Evolutionary conservation across 2,329 filamentous ascomycete species (phyloP).

Genomic region (Botrytis squamosa): DNA sequence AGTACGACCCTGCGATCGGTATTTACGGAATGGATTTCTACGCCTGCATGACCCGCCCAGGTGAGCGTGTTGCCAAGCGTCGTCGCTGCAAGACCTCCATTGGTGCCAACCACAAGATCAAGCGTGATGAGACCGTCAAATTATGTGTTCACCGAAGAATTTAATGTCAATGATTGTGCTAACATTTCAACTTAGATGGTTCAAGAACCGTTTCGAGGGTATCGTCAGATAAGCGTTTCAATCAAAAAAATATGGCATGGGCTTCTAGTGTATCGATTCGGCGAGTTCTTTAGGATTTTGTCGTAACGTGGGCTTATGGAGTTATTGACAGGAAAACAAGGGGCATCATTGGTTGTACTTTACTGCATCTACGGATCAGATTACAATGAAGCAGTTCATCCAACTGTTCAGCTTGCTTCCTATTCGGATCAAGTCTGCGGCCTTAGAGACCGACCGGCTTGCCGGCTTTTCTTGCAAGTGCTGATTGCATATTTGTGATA

Average conservation of each 20-base stretch:
- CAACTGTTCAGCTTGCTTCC: conserved; percentile 48
- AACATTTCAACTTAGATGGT: conserved; percentile 58
- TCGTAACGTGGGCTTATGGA: conserved; percentile 32
- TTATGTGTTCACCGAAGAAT: conserved; percentile 10
- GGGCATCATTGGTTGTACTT: conserved; percentile 36
- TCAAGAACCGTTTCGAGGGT: conserved; percentile 64
- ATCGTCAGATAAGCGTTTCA: conserved; percentile 82
- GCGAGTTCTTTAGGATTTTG: conserved; percentile 19
- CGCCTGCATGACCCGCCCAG: conserved; percentile 99
- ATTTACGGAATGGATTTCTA: conserved; percentile 99
- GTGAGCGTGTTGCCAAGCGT: conserved; percentile 95
- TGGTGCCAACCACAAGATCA: conserved; percentile 88
- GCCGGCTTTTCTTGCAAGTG: conserved; percentile 54
- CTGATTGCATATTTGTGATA: conserved; percentile 16
- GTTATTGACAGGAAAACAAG: conserved; percentile 32
- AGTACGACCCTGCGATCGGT: conserved; percentile 97
- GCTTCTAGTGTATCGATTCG: conserved; percentile 20
- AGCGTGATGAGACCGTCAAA: conserved; percentile 91
- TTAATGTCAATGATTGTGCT: background rate
- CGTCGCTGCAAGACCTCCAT: conserved; percentile 85
- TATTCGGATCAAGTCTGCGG: conserved; percentile 58
- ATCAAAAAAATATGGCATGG: conserved; percentile 12
- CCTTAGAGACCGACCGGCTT: conserved; percentile 73
- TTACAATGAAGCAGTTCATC: conserved; percentile 46
- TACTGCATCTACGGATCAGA: conserved; percentile 38